These are phyloP conservation scores for Saccharomycopsis vini DNA, from an alignment of 805 yeast genomes.

Conservation along the genomic window DNA sequence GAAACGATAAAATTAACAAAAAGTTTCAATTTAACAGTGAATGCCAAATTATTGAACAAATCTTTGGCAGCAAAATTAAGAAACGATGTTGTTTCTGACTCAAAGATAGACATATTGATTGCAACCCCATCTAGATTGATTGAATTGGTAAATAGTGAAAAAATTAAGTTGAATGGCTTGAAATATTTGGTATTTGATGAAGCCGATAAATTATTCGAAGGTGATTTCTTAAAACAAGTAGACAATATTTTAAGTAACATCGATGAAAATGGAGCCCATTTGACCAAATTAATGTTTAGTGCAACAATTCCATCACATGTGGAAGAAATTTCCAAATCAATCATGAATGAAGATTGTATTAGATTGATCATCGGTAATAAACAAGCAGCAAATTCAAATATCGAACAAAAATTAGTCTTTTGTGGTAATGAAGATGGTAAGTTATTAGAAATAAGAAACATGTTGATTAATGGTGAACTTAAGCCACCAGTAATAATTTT, in stretches of 20 bases:
- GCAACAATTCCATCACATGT: constrained; percentile 94
- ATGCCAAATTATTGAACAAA: constrained; percentile 59
- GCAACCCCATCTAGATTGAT: constrained; percentile 86
- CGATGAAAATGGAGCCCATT: constrained; percentile 19
- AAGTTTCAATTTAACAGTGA: constrained; percentile 43
- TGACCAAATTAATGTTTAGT: constrained; percentile 70
- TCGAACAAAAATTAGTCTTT: constrained; percentile 74
- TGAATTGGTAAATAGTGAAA: constrained; percentile 58
- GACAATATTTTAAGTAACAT: constrained; percentile 62
- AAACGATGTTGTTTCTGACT: constrained; percentile 34
- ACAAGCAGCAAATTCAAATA: constrained; percentile 80
- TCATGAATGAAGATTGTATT: constrained; percentile 71
- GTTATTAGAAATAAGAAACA: constrained; percentile 79
- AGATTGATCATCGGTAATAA: constrained; percentile 87
- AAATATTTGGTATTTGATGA: constrained; percentile 82
- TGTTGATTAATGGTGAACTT: constrained; percentile 75
- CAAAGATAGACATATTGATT: constrained; percentile 66
- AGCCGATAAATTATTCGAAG: constrained; percentile 88
- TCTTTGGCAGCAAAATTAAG: constrained; percentile 60
- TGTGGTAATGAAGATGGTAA: constrained; percentile 97
- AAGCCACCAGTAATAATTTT: constrained; percentile 90
- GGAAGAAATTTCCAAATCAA: constrained; percentile 76
- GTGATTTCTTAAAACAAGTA: constrained; percentile 81
- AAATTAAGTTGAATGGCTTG: constrained; percentile 54
- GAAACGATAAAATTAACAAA: constrained; percentile 51